These are phyloP conservation scores for Inga oerstediana DNA, from an alignment of 306 rosid genomes.

Conservation along the genomic window DNA sequence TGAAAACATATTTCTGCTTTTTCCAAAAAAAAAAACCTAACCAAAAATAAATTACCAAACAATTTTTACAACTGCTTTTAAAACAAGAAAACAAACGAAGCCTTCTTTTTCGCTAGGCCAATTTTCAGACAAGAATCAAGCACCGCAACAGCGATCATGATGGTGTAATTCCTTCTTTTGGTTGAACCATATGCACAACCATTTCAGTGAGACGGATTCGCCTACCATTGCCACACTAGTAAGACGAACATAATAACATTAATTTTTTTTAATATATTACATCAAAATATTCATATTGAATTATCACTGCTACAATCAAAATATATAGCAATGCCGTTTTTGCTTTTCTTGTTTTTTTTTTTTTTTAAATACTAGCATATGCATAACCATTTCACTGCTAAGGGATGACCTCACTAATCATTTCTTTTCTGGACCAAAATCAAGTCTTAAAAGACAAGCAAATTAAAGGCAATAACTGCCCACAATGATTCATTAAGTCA, in stretches of 20 bases:
- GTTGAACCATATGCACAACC: background rate
- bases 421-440: background rate
- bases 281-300: background rate
- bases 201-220: background rate
- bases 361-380: background rate
- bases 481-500: background rate
- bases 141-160: background rate
- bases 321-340: background rate
- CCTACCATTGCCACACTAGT: background rate
- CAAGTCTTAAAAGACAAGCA: background rate
- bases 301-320: background rate
- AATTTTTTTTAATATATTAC: background rate
- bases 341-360: background rate
- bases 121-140: too few relatives aligned
- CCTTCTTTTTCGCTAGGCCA: too few relatives aligned
- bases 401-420: background rate
- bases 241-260: background rate
- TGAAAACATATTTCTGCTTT: too few relatives aligned
- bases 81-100: too few relatives aligned
- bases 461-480: constrained; percentile 12
- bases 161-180: background rate
- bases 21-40: too few relatives aligned
- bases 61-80: too few relatives aligned
- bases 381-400: background rate
- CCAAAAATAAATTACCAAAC: too few relatives aligned